phyloP scores from a whole-genome alignment of 495 filamentous ascomycete genomes.

The Rusavskia elegans region DNA sequence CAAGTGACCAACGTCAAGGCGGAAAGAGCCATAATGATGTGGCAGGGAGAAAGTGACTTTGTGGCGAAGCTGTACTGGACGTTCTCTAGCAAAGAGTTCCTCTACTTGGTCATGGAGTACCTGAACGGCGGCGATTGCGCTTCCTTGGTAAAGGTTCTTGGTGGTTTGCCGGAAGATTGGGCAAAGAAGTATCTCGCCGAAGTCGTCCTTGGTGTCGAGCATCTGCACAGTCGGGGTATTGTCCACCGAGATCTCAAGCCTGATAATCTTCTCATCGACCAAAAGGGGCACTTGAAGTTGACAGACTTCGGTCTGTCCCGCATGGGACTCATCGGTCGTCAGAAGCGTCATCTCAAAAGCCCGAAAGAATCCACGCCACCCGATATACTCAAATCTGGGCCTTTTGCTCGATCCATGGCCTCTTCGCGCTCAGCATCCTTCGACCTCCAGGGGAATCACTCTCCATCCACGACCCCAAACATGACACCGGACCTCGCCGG shows the following conservation, averaged over 20 bases:
- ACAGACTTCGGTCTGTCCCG: slow-evolving; percentile 95
- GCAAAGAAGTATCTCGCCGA: slow-evolving; percentile 92
- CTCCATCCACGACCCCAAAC: slow-evolving; percentile 68
- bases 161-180: slow-evolving; percentile 89
- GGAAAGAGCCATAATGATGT: slow-evolving; percentile 99
- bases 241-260: slow-evolving; percentile 95
- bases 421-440: slow-evolving; percentile 95
- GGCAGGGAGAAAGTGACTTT: slow-evolving; percentile 98
- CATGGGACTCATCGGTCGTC: slow-evolving; percentile 92
- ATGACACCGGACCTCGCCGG: slow-evolving; percentile 65
- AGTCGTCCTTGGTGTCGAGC: slow-evolving; percentile 86
- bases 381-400: slow-evolving; percentile 81
- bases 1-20: slow-evolving; percentile 98
- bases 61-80: slow-evolving; percentile 99
- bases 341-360: slow-evolving; percentile 79
- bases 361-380: slow-evolving; percentile 59
- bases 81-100: slow-evolving; percentile 96
- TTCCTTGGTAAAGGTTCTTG: slow-evolving; percentile 85
- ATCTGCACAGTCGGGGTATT: slow-evolving; percentile 85
- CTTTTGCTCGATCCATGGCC: slow-evolving; percentile 76
- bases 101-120: slow-evolving; percentile 98
- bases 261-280: slow-evolving; percentile 93
- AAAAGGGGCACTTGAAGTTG: slow-evolving; percentile 89
- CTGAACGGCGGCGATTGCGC: slow-evolving; percentile 95
- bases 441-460: slow-evolving; percentile 65